Evolutionary conservation across 441 rosid species (phyloP).

Genomic region (Flueggea neowawraea): DNA sequence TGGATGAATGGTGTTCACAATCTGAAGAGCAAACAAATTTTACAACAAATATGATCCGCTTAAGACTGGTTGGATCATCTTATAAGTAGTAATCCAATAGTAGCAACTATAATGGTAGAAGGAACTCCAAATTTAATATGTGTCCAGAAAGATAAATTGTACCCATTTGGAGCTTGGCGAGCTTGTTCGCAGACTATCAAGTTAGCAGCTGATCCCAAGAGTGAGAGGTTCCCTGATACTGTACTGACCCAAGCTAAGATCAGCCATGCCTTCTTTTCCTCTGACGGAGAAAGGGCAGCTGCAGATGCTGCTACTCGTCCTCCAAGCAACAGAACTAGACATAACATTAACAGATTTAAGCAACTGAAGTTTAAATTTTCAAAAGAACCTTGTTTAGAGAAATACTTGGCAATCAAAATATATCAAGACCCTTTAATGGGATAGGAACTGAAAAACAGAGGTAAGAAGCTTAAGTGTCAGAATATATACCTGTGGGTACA

Average conservation of each 20-base stretch:
- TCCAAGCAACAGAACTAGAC: conserved; percentile 68
- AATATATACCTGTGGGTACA: conserved; percentile 68
- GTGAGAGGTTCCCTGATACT: conserved; percentile 70
- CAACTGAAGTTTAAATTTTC: too few species aligned
- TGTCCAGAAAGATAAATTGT: conserved; percentile 59
- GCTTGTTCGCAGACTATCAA: conserved; percentile 94
- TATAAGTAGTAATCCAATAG: conserved; percentile 57
- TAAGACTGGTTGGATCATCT: conserved; percentile 18
- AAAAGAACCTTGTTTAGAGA: not conserved
- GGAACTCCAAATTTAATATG: conserved; percentile 78
- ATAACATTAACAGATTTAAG: not conserved
- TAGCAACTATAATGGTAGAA: conserved; percentile 56
- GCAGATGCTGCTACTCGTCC: conserved; percentile 68
- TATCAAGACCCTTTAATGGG: too few species aligned
- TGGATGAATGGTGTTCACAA: too few species aligned
- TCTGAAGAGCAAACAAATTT: too few species aligned
- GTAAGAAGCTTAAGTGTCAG: conserved; percentile 4
- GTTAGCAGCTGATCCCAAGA: conserved; percentile 80
- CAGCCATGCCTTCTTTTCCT: conserved; percentile 80
- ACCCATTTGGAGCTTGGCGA: conserved; percentile 45
- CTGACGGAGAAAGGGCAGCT: conserved; percentile 35
- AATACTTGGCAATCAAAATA: not conserved
- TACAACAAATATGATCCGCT: not conserved
- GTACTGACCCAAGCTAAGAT: conserved; percentile 85
- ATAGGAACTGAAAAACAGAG: not conserved